A percentile compares a stretch with the other conserved stretches of the same genome.
These are phyloP conservation scores for Earliella scabrosa DNA, from an alignment of 1,284 basidiomycete genomes.

Conservation along the genomic window DNA sequence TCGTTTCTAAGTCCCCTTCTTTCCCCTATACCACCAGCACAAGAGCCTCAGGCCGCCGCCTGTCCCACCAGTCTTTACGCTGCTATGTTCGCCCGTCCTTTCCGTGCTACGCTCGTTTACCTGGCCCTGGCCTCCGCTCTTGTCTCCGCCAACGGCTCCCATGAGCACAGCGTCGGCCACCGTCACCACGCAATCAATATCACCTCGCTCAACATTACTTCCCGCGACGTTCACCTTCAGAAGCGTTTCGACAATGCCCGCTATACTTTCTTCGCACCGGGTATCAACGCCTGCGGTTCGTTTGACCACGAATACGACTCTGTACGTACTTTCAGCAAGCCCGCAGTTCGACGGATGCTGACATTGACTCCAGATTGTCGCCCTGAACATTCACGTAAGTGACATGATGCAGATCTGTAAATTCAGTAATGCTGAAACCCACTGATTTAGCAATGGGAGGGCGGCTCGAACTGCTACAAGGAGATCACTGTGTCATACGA, in stretches of 20 bases:
- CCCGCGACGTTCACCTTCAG: slow-evolving; percentile 6
- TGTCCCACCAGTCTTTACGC: background rate
- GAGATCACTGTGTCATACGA: too few species aligned
- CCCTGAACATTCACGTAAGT: too few species aligned
- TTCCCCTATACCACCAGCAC: background rate
- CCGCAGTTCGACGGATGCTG: too few species aligned
- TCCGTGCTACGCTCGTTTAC: slow-evolving; percentile 19
- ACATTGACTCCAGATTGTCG: too few species aligned
- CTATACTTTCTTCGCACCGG: slow-evolving; percentile 53
- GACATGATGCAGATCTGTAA: too few species aligned
- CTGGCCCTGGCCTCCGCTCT: slow-evolving; percentile 18
- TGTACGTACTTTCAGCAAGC: too few species aligned
- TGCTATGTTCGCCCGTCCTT: slow-evolving; percentile 7
- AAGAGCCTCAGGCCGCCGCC: slow-evolving; percentile 5
- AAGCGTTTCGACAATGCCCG: slow-evolving; percentile 32
- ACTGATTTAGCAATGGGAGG: too few species aligned
- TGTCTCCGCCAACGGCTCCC: slow-evolving; percentile 13
- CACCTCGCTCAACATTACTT: slow-evolving; percentile 5
- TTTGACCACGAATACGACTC: slow-evolving; percentile 35
- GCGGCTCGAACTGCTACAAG: too few species aligned
- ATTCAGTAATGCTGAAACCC: too few species aligned
- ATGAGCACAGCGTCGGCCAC: slow-evolving; percentile 10
- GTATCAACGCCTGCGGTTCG: slow-evolving; percentile 23
- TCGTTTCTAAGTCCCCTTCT: background rate
- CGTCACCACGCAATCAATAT: slow-evolving; percentile 10